phyloP scores from a whole-genome alignment of 495 filamentous ascomycete genomes.

The Penicillium taxi region DNA sequence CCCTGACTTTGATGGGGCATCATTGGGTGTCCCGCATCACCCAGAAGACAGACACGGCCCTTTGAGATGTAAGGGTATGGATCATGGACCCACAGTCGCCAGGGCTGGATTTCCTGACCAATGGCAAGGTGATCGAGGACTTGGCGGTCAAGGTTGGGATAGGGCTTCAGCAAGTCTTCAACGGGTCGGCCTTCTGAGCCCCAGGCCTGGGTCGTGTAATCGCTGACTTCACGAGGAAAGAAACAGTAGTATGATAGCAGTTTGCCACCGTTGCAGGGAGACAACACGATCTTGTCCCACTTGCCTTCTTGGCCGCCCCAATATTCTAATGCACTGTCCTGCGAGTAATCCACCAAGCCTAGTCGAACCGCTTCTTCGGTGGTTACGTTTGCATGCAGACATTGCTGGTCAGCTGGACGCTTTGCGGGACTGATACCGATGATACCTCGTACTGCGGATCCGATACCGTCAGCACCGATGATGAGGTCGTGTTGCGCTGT shows the following conservation, averaged over 20 bases:
- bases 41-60: slow-evolving; percentile 29
- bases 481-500: slow-evolving; percentile 32
- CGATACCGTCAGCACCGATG: slow-evolving; percentile 40
- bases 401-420: slow-evolving; percentile 37
- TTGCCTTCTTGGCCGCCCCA: slow-evolving; percentile 45
- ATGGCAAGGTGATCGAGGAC: slow-evolving; percentile 33
- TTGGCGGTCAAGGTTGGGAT: slow-evolving; percentile 35
- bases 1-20: slow-evolving; percentile 47
- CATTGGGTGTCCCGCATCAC: slow-evolving; percentile 41
- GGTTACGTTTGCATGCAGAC: slow-evolving; percentile 37
- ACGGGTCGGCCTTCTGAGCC: slow-evolving; percentile 26
- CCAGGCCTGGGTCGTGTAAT: slow-evolving; percentile 37
- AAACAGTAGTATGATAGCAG: slow-evolving; percentile 45
- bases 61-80: slow-evolving; percentile 35
- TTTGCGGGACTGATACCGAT: slow-evolving; percentile 39
- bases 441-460: slow-evolving; percentile 33
- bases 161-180: slow-evolving; percentile 39
- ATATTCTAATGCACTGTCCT: slow-evolving; percentile 39
- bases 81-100: slow-evolving; percentile 43
- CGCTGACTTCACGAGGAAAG: slow-evolving; percentile 37
- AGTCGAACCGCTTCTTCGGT: slow-evolving; percentile 37
- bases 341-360: slow-evolving; percentile 37
- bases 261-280: slow-evolving; percentile 40
- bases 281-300: slow-evolving; percentile 43
- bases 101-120: slow-evolving; percentile 40